These are phyloP conservation scores for Trichoderma citrinoviride DNA, from an alignment of 2,329 filamentous ascomycete species.

Conservation along the genomic window DNA sequence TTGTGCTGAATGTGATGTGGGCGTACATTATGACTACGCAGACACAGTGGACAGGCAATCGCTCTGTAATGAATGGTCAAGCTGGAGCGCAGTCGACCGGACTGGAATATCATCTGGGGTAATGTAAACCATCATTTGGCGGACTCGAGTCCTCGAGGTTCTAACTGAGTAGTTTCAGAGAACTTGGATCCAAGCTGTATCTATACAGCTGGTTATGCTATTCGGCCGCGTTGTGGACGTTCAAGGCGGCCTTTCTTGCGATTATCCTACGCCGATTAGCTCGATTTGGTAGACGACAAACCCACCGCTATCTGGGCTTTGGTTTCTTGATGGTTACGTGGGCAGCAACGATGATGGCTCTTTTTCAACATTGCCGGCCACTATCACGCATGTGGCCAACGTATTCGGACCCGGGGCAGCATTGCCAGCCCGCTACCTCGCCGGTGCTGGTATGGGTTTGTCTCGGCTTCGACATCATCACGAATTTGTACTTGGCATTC, in stretches of 20 bases:
- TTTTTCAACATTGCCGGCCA: constrained; percentile 20
- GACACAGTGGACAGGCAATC: constrained; percentile 17
- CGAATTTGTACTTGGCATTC: constrained; percentile 10
- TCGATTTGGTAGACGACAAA: neutral
- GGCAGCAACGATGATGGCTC: neutral
- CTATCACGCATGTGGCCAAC: constrained; percentile 20
- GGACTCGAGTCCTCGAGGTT: neutral
- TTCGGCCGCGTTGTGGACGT: constrained; percentile 19
- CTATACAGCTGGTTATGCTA: constrained; percentile 20
- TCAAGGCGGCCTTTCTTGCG: constrained; percentile 21
- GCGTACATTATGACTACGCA: neutral
- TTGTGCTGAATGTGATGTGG: constrained; percentile 6
- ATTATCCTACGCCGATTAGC: constrained; percentile 4
- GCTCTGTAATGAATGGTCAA: neutral
- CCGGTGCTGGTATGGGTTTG: constrained; percentile 20
- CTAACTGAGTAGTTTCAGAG: constrained; percentile 6
- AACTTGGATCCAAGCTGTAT: constrained; percentile 22
- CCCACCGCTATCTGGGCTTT: constrained; percentile 5
- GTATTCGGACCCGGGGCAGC: neutral
- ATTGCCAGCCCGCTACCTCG: constrained; percentile 20
- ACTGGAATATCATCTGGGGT: neutral
- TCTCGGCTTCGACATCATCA: constrained; percentile 3
- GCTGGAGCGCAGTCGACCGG: neutral
- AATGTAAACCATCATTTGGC: neutral
- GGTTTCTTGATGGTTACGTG: constrained; percentile 11